Evolutionary conservation across 2,329 filamentous ascomycete species (phyloP).

Genomic region (Sporothrix globosa): DNA sequence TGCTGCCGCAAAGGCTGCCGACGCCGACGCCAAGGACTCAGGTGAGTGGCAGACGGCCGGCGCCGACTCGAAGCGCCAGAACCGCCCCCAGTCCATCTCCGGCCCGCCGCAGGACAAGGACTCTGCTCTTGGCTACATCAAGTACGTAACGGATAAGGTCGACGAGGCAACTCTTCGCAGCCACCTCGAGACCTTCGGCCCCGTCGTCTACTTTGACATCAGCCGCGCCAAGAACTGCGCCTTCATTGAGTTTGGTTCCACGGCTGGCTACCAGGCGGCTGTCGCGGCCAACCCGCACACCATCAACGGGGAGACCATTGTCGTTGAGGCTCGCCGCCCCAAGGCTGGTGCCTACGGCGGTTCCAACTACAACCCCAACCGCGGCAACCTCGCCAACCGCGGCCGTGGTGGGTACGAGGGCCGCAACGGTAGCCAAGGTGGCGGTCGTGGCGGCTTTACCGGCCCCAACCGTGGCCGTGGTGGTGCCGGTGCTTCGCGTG

Average conservation of each 20-base stretch:
- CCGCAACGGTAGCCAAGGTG: slow-evolving; percentile 60
- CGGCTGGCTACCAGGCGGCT: slow-evolving; percentile 81
- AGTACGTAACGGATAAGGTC: slow-evolving; percentile 91
- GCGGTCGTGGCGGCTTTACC: slow-evolving; percentile 68
- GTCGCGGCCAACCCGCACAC: slow-evolving; percentile 82
- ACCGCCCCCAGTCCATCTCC: slow-evolving; percentile 69
- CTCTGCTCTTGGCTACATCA: slow-evolving; percentile 84
- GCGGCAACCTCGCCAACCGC: slow-evolving; percentile 63
- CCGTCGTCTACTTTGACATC: slow-evolving; percentile 73
- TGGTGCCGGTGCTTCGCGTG: slow-evolving; percentile 65
- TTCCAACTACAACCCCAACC: slow-evolving; percentile 65
- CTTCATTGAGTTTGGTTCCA: slow-evolving; percentile 88
- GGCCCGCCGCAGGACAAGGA: slow-evolving; percentile 68
- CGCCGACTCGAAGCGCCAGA: slow-evolving; percentile 81
- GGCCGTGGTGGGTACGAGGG: slow-evolving; percentile 69
- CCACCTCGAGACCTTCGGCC: slow-evolving; percentile 71
- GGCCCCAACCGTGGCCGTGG: slow-evolving; percentile 66
- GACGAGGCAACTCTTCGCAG: slow-evolving; percentile 71
- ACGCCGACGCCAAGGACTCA: slow-evolving; percentile 53
- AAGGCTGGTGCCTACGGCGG: slow-evolving; percentile 72
- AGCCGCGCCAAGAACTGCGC: slow-evolving; percentile 93
- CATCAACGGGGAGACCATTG: slow-evolving; percentile 79
- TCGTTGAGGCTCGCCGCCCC: slow-evolving; percentile 85
- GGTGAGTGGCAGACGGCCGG: slow-evolving; percentile 88
- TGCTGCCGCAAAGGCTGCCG: slow-evolving; percentile 34